Base-by-base conservation (phyloP, 1,139 yeast genomes). In the Candida sp. region DNA sequence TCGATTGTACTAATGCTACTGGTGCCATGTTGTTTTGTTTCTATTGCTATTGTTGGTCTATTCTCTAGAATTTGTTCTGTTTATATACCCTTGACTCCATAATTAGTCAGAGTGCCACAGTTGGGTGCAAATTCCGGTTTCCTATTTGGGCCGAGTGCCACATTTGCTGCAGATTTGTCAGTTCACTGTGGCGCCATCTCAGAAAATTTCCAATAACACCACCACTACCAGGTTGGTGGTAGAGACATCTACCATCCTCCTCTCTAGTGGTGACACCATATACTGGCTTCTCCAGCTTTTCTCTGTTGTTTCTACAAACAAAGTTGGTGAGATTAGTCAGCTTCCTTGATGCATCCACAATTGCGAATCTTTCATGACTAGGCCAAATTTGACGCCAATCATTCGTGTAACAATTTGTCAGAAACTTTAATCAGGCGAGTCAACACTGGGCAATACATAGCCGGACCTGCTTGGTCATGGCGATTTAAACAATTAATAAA, bases 1-100 rank as follows among this genome's bases (percentile, higher is more conserved):
- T 57, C 12, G 53, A 51, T 27, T 56, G 54, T 21, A 41, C 41
- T 25, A 37, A 19, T 30, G 50, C 46, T 21, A 46, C 52, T 19
- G 55, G 56, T 30, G 53, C 39, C 56, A 52, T 52, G 19, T 21
- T 36, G 6, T 6, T 32, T 12, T 32, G 7, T 32, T 32, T 32
- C 7, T 32, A 32, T 32, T n/a, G 19, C 12, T 12, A 32, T 11
- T 12, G 7, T 6, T 32, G 6, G 12, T 9, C n/a, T 35, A 19
- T n/a, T 19, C 7, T 22, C 21, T n/a, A 7, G 11, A 12, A n/a
- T 19, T 35, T 6, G 12, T 22, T 9, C 23, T n/a, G 11, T 25
- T 25, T 25, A 25, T 25, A 25, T 25, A 25, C 19, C 19, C 19
- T 15, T 25, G 29, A 25, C 9, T 25, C 7, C 29, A 7, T 25